A percentile compares a stretch with the other conserved stretches of the same genome.
Evolutionary conservation across 2,329 filamentous ascomycete species (phyloP).

Genomic region (Pestalotiopsis sp.): DNA sequence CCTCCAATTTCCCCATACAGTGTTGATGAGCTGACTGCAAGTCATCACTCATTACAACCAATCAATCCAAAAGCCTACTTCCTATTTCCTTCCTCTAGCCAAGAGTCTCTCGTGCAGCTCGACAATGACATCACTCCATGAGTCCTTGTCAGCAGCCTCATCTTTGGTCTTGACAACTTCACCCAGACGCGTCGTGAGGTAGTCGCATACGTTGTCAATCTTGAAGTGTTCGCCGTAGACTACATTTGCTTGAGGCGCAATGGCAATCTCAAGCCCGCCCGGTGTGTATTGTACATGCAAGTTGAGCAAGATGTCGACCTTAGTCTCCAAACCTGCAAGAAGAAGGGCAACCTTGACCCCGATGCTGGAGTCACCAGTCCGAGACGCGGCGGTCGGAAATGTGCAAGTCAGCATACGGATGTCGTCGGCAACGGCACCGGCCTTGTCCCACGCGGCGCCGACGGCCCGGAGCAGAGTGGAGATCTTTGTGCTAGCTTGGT

Average conservation of each 20-base stretch:
- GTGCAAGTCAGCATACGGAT: constrained; percentile 64
- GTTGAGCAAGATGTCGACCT: constrained; percentile 65
- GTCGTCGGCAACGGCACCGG: constrained; percentile 60
- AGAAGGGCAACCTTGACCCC: constrained; percentile 64
- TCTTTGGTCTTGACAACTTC: constrained; percentile 33
- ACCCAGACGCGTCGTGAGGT: constrained; percentile 59
- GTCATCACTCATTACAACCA: constrained; percentile 2
- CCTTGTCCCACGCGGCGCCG: constrained; percentile 67
- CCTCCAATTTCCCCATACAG: not conserved
- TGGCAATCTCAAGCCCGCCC: constrained; percentile 55
- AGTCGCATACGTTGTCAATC: constrained; percentile 74
- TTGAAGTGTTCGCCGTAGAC: constrained; percentile 82
- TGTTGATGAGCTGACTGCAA: not conserved
- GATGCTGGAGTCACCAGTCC: constrained; percentile 67
- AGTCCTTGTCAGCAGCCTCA: constrained; percentile 35
- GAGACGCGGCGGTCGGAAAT: constrained; percentile 66
- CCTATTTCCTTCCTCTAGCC: constrained; percentile 55
- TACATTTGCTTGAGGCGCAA: constrained; percentile 60
- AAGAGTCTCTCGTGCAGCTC: constrained; percentile 59
- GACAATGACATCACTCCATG: constrained; percentile 58
- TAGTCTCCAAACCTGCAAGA: constrained; percentile 66
- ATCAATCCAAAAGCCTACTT: constrained; percentile 11
- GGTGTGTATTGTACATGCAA: constrained; percentile 50
- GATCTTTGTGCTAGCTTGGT: constrained; percentile 59
- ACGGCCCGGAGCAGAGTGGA: constrained; percentile 62